Percentiles rank a stretch among this genome's conserved stretches.
These are phyloP conservation scores for Guadua angustifolia DNA, from an alignment of 176 grass and related monocot genomes.

Conservation along the genomic window DNA sequence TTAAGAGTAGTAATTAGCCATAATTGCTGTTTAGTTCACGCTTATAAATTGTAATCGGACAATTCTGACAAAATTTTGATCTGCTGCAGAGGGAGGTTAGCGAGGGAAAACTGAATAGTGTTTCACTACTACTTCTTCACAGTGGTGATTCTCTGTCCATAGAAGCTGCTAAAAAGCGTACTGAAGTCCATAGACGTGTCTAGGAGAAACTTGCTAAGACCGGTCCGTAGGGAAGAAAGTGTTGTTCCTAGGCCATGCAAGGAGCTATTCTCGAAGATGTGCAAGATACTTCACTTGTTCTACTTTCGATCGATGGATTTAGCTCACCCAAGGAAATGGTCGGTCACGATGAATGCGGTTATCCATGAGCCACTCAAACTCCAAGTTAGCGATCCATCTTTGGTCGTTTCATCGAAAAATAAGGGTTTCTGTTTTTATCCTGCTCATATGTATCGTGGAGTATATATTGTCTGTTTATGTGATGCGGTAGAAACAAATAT, in stretches of 20 bases:
- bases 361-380: no score
- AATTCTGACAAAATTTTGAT: neutral
- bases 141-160: slow-evolving; percentile 47
- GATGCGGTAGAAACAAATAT: neutral
- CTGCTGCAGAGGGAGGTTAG: slow-evolving; percentile 60
- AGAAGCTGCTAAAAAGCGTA: slow-evolving; percentile 45
- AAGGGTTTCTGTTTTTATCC: neutral
- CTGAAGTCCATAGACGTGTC: slow-evolving; percentile 24
- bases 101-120: slow-evolving; percentile 67
- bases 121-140: slow-evolving; percentile 48
- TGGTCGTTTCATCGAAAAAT: neutral
- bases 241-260: slow-evolving; percentile 72
- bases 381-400: neutral
- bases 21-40: neutral
- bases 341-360: slow-evolving; percentile 64
- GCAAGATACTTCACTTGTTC: slow-evolving; percentile 70
- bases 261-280: slow-evolving; percentile 90
- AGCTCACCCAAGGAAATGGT: slow-evolving; percentile 77
- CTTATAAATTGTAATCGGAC: neutral
- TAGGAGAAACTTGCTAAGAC: slow-evolving; percentile 59
- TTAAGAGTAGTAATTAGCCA: no score
- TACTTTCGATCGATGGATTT: slow-evolving; percentile 76
- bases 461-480: neutral
- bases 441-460: neutral
- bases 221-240: slow-evolving; percentile 55